Percentiles rank a stretch among this genome's conserved stretches.
Evolutionary conservation across 208 protist genomes (phyloP).

Genomic region (Kentomonas sorsogonicus): DNA sequence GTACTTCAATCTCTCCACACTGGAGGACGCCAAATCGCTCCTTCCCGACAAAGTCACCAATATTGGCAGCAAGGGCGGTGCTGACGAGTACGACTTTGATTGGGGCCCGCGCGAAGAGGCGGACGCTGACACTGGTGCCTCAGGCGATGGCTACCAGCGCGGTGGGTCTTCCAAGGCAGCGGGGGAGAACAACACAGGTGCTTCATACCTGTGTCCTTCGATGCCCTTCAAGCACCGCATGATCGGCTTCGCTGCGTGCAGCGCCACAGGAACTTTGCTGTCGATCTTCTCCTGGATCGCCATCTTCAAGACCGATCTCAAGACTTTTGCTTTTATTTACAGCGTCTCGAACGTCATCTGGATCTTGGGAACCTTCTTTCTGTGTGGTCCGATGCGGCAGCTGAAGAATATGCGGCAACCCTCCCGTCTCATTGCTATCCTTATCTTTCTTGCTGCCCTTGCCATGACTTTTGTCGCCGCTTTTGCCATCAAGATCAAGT

Average conservation of each 20-base stretch:
- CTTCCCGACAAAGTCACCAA: too few species aligned
- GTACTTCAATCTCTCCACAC: too few species aligned
- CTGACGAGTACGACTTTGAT: too few species aligned
- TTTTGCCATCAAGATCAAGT: constrained; percentile 30
- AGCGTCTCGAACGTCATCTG: constrained; percentile 53
- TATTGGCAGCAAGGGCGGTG: too few species aligned
- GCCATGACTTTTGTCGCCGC: constrained; percentile 54
- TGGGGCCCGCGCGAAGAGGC: too few species aligned
- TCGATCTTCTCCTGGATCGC: constrained; percentile 54
- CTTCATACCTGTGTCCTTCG: constrained; percentile 23
- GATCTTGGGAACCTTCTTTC: constrained; percentile 54
- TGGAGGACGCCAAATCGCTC: too few species aligned
- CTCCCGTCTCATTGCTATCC: constrained; percentile 38
- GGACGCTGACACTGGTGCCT: too few species aligned
- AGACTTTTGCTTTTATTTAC: constrained; percentile 56
- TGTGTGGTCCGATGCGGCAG: constrained; percentile 55
- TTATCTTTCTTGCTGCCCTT: constrained; percentile 47
- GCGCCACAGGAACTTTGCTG: constrained; percentile 39
- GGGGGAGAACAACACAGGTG: constrained; percentile 12
- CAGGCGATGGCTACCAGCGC: too few species aligned
- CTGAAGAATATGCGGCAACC: constrained; percentile 62
- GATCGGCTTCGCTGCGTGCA: constrained; percentile 42
- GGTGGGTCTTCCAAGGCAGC: too few species aligned
- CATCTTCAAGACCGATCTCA: constrained; percentile 39
- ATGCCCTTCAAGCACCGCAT: constrained; percentile 52